Percentiles rank a stretch among this genome's conserved stretches.
Conservation (phyloP, 75 land plant species). For the Adiantum capillusveneris region DNA sequence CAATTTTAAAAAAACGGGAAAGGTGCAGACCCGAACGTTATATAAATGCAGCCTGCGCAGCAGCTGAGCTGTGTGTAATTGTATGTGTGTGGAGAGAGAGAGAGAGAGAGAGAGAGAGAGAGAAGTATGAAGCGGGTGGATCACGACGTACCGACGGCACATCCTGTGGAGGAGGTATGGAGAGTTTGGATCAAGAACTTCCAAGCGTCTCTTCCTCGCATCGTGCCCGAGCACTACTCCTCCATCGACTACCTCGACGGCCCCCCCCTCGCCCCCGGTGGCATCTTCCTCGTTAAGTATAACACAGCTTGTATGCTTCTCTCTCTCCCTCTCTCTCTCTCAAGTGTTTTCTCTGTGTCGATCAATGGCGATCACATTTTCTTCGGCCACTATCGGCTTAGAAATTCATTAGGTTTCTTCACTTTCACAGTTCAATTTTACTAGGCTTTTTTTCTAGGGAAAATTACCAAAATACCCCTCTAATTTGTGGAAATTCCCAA, state of each 20-base stretch:
- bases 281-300: not conserved
- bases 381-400: too few relatives aligned
- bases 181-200: not conserved
- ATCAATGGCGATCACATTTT: too few relatives aligned
- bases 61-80: too few relatives aligned
- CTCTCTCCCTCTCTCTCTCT: slow-evolving; percentile 3
- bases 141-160: not conserved
- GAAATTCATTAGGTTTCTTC: too few relatives aligned
- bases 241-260: not conserved
- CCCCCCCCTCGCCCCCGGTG: not conserved
- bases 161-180: not conserved
- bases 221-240: not conserved
- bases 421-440: too few relatives aligned
- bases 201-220: not conserved
- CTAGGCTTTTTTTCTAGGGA: too few relatives aligned
- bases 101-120: slow-evolving; percentile 7
- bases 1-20: too few relatives aligned
- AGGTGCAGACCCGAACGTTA: too few relatives aligned
- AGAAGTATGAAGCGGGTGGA: not conserved
- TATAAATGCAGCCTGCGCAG: too few relatives aligned
- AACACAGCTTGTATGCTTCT: not conserved
- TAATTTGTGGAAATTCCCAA: too few relatives aligned
- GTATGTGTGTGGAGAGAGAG: not conserved
- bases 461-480: too few relatives aligned
- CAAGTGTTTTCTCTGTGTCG: too few relatives aligned